These are phyloP conservation scores for Coniosporium apollinis DNA, from an alignment of 495 filamentous ascomycete genomes.

Conservation along the genomic window DNA sequence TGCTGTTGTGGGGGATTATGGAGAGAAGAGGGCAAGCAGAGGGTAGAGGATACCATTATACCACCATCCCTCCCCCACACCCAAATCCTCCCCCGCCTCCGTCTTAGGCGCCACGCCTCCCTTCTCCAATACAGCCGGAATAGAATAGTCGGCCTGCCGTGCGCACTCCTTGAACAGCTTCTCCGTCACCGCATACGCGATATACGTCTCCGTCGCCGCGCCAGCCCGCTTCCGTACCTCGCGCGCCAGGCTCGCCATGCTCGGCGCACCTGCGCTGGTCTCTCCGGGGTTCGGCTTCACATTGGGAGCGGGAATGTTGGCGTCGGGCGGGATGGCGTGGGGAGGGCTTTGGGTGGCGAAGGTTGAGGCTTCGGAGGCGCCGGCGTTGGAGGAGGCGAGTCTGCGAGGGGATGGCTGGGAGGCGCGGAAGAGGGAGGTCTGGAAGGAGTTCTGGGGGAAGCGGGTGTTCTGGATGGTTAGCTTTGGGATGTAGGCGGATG, in stretches of 20 bases:
- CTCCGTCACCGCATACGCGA: conserved; percentile 63
- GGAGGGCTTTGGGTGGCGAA: background rate
- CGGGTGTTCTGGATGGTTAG: no score
- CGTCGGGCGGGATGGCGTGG: background rate
- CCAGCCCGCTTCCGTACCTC: background rate
- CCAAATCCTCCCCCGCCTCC: conserved; percentile 59
- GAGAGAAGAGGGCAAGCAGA: background rate
- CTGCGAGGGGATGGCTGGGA: no score
- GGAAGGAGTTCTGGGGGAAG: no score
- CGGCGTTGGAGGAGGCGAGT: no score
- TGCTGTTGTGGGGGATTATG: background rate
- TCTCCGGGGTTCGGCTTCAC: background rate
- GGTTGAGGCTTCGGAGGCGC: no score
- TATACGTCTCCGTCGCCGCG: conserved; percentile 39
- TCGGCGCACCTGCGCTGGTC: background rate
- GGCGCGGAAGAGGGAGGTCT: no score
- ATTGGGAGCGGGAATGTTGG: background rate
- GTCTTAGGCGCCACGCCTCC: conserved; percentile 39
- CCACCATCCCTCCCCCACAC: conserved; percentile 64
- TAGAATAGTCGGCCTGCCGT: conserved; percentile 52
- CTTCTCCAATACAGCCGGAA: conserved; percentile 19
- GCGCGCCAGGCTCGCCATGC: background rate
- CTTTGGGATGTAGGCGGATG: no score
- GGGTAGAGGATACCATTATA: conserved; percentile 46
- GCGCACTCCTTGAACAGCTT: conserved; percentile 63